phyloP scores from a whole-genome alignment of 2,329 filamentous ascomycete genomes.

The Fusarium equiseti region DNA sequence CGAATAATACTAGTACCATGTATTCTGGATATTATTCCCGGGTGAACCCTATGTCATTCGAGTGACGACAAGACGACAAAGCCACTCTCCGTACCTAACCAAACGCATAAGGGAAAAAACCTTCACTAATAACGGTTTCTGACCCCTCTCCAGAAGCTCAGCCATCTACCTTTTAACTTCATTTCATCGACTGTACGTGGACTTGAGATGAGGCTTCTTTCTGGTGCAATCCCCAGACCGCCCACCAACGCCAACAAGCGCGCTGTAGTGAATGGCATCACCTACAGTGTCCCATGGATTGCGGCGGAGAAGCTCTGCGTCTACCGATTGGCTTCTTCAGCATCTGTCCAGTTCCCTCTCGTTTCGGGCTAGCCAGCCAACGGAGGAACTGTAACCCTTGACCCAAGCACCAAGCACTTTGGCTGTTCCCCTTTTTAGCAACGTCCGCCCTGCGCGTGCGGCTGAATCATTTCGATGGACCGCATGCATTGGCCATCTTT shows the following conservation, averaged over 20 bases:
- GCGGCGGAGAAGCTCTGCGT: slow-evolving; percentile 14
- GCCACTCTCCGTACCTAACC: background rate
- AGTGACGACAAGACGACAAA: background rate
- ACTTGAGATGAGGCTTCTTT: slow-evolving; percentile 8
- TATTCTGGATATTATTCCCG: slow-evolving; percentile 1
- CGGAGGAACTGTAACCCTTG: slow-evolving; percentile 14
- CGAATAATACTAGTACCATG: background rate
- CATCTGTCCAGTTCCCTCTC: slow-evolving; percentile 21
- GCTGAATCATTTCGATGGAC: slow-evolving; percentile 33
- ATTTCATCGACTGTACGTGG: slow-evolving; percentile 3
- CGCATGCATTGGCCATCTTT: slow-evolving; percentile 26
- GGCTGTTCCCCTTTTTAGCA: slow-evolving; percentile 31
- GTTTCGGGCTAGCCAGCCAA: slow-evolving; percentile 32
- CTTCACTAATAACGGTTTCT: background rate
- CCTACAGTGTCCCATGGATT: slow-evolving; percentile 14
- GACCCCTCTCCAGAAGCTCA: background rate
- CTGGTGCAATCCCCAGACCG: slow-evolving; percentile 29
- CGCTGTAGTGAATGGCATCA: slow-evolving; percentile 40
- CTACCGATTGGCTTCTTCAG: slow-evolving; percentile 25
- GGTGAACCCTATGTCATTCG: background rate
- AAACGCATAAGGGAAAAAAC: background rate
- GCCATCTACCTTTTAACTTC: background rate
- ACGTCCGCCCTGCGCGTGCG: slow-evolving; percentile 33
- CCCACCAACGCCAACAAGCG: slow-evolving; percentile 36
- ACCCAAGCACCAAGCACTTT: slow-evolving; percentile 16